Conservation (phyloP, 2,329 filamentous ascomycete species). For the Sporothrix variecibatus region DNA sequence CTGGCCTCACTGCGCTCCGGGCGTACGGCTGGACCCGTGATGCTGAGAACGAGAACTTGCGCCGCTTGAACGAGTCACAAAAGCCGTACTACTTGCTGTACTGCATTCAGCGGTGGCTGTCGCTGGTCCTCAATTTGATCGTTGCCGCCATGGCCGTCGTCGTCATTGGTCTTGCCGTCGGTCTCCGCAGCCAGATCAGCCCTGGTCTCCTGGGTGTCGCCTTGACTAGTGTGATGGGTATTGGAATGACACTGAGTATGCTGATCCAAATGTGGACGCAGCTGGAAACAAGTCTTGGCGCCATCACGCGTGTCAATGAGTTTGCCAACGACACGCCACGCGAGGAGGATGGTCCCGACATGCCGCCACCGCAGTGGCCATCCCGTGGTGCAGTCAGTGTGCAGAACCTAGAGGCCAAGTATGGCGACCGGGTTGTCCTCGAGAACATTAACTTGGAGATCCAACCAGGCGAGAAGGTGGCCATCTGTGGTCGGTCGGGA, state of each 20-base stretch:
- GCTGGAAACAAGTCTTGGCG: slow-evolving; percentile 36
- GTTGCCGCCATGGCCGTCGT: slow-evolving; percentile 42
- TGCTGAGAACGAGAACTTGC: slow-evolving; percentile 47
- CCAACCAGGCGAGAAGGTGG: slow-evolving; percentile 38
- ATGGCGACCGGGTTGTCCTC: slow-evolving; percentile 30
- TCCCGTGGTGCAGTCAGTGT: slow-evolving; percentile 20
- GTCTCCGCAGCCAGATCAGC: slow-evolving; percentile 37
- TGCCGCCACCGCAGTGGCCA: slow-evolving; percentile 23
- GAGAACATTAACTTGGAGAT: slow-evolving; percentile 36
- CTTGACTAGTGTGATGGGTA: slow-evolving; percentile 36
- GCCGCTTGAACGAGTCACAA: slow-evolving; percentile 56
- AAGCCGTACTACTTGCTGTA: slow-evolving; percentile 59
- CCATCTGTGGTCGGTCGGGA: slow-evolving; percentile 42
- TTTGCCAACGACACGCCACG: slow-evolving; percentile 26
- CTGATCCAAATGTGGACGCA: slow-evolving; percentile 36
- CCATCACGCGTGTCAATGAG: slow-evolving; percentile 33
- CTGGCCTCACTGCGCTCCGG: slow-evolving; percentile 52
- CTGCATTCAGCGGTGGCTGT: slow-evolving; percentile 58
- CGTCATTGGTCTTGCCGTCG: slow-evolving; percentile 41
- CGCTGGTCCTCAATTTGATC: slow-evolving; percentile 42
- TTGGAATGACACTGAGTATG: slow-evolving; percentile 31
- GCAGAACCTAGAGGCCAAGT: slow-evolving; percentile 21
- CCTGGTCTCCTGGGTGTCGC: slow-evolving; percentile 39
- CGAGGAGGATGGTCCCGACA: slow-evolving; percentile 20
- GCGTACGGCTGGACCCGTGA: slow-evolving; percentile 56